These are phyloP conservation scores for Colletotrichum falcatum DNA, from an alignment of 2,329 filamentous ascomycete species.

Conservation along the genomic window DNA sequence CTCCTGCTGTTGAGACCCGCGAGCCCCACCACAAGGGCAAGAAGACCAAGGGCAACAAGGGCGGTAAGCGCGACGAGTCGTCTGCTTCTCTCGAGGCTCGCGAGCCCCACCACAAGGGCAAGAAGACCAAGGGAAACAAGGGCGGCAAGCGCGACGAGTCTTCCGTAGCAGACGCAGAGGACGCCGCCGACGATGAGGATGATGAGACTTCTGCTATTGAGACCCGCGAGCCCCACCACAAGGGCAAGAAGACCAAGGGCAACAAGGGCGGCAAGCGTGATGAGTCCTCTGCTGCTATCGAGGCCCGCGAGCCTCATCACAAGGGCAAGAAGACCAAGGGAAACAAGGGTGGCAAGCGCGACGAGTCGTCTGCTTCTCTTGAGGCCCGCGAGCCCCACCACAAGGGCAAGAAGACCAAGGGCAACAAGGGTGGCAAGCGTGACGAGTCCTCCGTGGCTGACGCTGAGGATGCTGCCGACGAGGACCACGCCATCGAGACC, in stretches of 20 bases:
- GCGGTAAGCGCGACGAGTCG: too few relatives aligned
- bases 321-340: conserved; percentile 30
- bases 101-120: conserved; percentile 32
- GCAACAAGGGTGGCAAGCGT: conserved; percentile 23
- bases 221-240: too few relatives aligned
- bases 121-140: conserved; percentile 27
- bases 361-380: too few relatives aligned
- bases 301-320: conserved; percentile 39
- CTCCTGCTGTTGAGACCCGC: too few relatives aligned
- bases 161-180: conserved; percentile 22
- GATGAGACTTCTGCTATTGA: too few relatives aligned
- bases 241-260: too few relatives aligned
- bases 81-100: conserved; percentile 27
- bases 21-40: too few relatives aligned
- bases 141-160: background rate
- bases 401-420: conserved; percentile 32
- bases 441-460: background rate
- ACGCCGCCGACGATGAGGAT: background rate
- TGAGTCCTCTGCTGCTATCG: conserved; percentile 16
- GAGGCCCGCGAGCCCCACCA: conserved; percentile 36
- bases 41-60: too few relatives aligned
- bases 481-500: conserved; percentile 27
- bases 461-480: too few relatives aligned
- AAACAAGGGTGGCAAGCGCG: conserved; percentile 25
- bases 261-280: conserved; percentile 20